Percentiles rank a stretch among this genome's conserved stretches.
Evolutionary conservation across 2,329 filamentous ascomycete species (phyloP).

Genomic region (Ceratocystiopsis sp.): DNA sequence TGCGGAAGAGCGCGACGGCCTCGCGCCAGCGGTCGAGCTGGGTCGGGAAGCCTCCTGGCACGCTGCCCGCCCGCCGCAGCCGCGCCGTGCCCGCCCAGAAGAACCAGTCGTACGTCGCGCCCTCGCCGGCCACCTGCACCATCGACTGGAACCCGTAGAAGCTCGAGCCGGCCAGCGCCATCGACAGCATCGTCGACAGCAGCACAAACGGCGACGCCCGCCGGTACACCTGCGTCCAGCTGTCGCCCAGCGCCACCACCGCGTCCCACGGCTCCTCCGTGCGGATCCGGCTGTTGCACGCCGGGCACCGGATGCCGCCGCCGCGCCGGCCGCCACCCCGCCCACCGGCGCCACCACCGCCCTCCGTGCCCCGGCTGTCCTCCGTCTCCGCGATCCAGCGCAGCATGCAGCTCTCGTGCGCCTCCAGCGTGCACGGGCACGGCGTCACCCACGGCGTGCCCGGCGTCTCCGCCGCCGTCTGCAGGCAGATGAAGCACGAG

Average conservation of each 20-base stretch:
- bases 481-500: constrained; percentile 45
- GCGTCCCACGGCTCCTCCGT: constrained; percentile 59
- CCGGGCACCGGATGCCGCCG: constrained; percentile 62
- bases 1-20: constrained; percentile 8
- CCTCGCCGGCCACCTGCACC: constrained; percentile 33
- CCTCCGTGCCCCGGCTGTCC: constrained; percentile 20
- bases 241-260: constrained; percentile 49
- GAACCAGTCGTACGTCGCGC: constrained; percentile 25
- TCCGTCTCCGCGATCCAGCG: constrained; percentile 91
- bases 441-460: constrained; percentile 59
- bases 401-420: constrained; percentile 77
- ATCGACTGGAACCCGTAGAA: constrained; percentile 35
- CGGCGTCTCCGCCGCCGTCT: constrained; percentile 34
- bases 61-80: constrained; percentile 1
- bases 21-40: constrained; percentile 2
- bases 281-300: constrained; percentile 70
- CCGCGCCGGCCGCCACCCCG: background rate
- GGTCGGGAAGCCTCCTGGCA: background rate
- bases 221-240: constrained; percentile 37
- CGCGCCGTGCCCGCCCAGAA: constrained; percentile 1
- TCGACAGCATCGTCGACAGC: constrained; percentile 37
- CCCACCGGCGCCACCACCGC: constrained; percentile 21
- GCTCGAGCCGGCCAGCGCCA: constrained; percentile 32
- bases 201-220: constrained; percentile 45
- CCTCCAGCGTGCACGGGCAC: constrained; percentile 78